phyloP scores from a whole-genome alignment of 1,284 basidiomycete species.

The Trichosporon asahii region DNA sequence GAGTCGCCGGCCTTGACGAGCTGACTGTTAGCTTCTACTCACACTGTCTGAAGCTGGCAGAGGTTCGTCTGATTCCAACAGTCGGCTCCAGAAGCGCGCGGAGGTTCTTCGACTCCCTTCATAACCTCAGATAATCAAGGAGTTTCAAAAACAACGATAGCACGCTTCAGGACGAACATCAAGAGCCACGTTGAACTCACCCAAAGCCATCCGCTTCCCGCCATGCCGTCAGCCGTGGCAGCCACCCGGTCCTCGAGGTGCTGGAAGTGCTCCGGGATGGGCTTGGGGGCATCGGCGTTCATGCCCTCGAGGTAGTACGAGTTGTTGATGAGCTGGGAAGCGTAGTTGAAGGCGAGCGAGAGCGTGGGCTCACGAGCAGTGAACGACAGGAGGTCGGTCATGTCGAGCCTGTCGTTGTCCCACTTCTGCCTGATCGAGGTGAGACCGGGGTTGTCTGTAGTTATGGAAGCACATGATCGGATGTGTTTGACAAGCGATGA shows the following conservation, averaged over 20 bases:
- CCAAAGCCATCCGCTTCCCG: constrained; percentile 68
- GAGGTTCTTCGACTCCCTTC: no score
- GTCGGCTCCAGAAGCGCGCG: no score
- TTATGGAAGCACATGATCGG: neutral
- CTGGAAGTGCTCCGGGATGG: constrained; percentile 31
- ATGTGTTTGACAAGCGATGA: neutral
- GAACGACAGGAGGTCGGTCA: constrained; percentile 61
- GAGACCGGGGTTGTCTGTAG: constrained; percentile 43
- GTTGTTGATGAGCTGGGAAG: constrained; percentile 89
- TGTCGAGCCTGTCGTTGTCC: constrained; percentile 43
- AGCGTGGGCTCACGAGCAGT: constrained; percentile 62
- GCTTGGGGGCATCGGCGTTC: constrained; percentile 31
- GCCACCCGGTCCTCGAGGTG: constrained; percentile 42
- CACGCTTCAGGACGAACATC: no score
- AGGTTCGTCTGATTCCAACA: no score
- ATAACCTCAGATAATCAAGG: no score
- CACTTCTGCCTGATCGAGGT: constrained; percentile 43
- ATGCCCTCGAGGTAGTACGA: constrained; percentile 86
- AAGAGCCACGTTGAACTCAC: constrained; percentile 57
- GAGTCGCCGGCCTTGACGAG: constrained; percentile 40
- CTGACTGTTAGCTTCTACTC: constrained; percentile 29
- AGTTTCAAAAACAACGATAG: no score
- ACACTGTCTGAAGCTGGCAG: no score
- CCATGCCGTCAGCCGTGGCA: constrained; percentile 49
- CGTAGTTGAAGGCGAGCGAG: constrained; percentile 83